Base-by-base conservation (phyloP, 1,284 basidiomycete species). In the Ustilago trichophora region DNA sequence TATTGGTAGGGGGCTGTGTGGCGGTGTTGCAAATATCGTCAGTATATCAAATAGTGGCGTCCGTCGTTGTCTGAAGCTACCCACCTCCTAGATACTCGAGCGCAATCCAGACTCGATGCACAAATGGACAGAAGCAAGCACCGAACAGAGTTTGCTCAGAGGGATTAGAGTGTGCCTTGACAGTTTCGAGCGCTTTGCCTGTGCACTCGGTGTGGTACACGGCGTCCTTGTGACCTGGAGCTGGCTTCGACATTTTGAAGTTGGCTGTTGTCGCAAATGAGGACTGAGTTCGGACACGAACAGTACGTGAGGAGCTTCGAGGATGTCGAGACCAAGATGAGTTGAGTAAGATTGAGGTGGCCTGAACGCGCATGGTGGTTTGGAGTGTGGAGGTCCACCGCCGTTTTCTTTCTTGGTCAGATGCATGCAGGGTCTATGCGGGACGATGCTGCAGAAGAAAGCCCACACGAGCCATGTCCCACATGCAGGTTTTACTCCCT, bases 41-140 rank as follows among this genome's bases (percentile, higher is more conserved):
- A n/a, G n/a, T n/a, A n/a, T n/a, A n/a, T n/a, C n/a, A n/a, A n/a
- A n/a, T n/a, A n/a, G n/a, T n/a, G n/a, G n/a, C n/a, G n/a, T n/a
- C n/a, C n/a, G n/a, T n/a, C n/a, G n/a, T n/a, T n/a, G n/a, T n/a
- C n/a, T n/a, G n/a, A n/a, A n/a, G n/a, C n/a, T n/a, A 24, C 59
- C 48, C 13, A 64, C 72, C 52, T 35, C 58, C 46, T 2, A 76
- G 41, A 12, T 71, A 53, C 71, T 89, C 88, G n/a, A 90, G 83
- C 0, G 85, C 80, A 40, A 89, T 87, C 89, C 88, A 90, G 2
- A 87, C 88, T 16, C 88, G 83, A 67, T 89, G 88, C 6, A 87
- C 87, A 62, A 84, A 90, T 1, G 88, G 88, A 69, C 88, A 89
- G 79, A 89, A 89, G 87, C 87, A 89, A 55, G 87, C 87, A 3